These are phyloP conservation scores for Claviceps maximensis DNA, from an alignment of 2,329 filamentous ascomycete genomes.

Conservation along the genomic window DNA sequence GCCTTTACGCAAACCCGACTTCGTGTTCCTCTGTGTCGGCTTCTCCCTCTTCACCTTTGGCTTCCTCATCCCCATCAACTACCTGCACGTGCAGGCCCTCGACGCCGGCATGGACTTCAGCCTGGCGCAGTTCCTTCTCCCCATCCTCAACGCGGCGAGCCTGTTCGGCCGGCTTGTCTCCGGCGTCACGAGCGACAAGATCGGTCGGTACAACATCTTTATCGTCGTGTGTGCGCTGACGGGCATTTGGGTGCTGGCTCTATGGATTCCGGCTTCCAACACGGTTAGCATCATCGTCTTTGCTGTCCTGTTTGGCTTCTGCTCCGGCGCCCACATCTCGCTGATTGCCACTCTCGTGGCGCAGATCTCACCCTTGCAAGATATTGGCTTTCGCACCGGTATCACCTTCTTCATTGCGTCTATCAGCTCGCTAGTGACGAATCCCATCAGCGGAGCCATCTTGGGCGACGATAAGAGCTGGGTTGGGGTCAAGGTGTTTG, in stretches of 20 bases:
- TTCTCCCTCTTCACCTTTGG: slow-evolving; percentile 19
- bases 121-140: slow-evolving; percentile 21
- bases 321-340: slow-evolving; percentile 27
- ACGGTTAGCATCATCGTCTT: slow-evolving; percentile 27
- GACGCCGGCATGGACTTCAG: slow-evolving; percentile 11
- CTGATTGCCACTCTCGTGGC: slow-evolving; percentile 25
- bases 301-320: slow-evolving; percentile 28
- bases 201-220: slow-evolving; percentile 28
- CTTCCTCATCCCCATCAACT: slow-evolving; percentile 21
- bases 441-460: slow-evolving; percentile 40
- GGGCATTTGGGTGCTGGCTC: neutral
- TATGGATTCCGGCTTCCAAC: slow-evolving; percentile 9
- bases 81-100: slow-evolving; percentile 12
- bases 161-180: slow-evolving; percentile 24
- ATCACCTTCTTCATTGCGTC: slow-evolving; percentile 38
- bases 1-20: slow-evolving; percentile 17
- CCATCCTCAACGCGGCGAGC: slow-evolving; percentile 26
- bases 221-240: slow-evolving; percentile 23
- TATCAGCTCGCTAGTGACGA: slow-evolving; percentile 42
- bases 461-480: slow-evolving; percentile 17
- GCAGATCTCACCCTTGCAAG: slow-evolving; percentile 30
- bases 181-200: slow-evolving; percentile 20
- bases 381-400: slow-evolving; percentile 20
- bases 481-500: slow-evolving; percentile 24
- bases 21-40: slow-evolving; percentile 14